These are phyloP conservation scores for Aureobasidium sp. DNA, from an alignment of 2,329 filamentous ascomycete species.

Conservation along the genomic window DNA sequence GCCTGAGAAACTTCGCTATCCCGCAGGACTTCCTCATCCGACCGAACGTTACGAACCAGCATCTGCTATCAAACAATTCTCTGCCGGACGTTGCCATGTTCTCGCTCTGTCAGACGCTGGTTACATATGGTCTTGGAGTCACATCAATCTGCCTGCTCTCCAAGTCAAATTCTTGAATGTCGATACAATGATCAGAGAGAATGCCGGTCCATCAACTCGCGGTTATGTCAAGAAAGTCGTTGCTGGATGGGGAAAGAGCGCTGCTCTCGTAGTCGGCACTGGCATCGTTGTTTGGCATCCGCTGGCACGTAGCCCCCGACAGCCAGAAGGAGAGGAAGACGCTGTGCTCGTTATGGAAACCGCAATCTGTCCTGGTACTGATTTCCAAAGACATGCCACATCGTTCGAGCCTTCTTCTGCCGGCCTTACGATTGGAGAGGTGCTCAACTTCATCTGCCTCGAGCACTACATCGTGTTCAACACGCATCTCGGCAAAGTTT, in stretches of 20 bases:
- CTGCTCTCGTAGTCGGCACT: conserved; percentile 39
- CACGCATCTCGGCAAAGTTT: conserved; percentile 43
- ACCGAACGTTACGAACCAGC: conserved; percentile 34
- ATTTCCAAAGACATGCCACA: conserved; percentile 24
- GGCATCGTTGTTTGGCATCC: conserved; percentile 46
- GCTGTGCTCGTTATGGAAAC: conserved; percentile 37
- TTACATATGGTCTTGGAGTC: conserved; percentile 44
- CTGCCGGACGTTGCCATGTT: conserved; percentile 42
- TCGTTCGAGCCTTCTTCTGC: conserved; percentile 2
- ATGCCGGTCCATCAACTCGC: conserved; percentile 8
- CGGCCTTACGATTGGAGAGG: conserved; percentile 30
- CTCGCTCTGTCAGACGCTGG: conserved; percentile 44
- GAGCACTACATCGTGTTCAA: conserved; percentile 43
- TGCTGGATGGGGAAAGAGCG: conserved; percentile 46
- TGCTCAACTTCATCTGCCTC: conserved; percentile 42
- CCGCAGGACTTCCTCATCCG: conserved; percentile 31
- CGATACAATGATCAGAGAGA: conserved; percentile 22
- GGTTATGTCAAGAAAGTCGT: conserved; percentile 40
- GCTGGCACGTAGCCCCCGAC: conserved; percentile 21
- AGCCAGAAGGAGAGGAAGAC: conserved; percentile 27
- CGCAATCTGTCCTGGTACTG: conserved; percentile 37
- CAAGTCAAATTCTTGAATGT: conserved; percentile 38
- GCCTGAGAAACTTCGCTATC: conserved; percentile 31
- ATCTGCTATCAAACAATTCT: conserved; percentile 44
- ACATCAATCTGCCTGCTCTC: conserved; percentile 31